phyloP scores from a whole-genome alignment of 768 basidiomycete species.

The Rhodosporidiobolus sp. region DNA sequence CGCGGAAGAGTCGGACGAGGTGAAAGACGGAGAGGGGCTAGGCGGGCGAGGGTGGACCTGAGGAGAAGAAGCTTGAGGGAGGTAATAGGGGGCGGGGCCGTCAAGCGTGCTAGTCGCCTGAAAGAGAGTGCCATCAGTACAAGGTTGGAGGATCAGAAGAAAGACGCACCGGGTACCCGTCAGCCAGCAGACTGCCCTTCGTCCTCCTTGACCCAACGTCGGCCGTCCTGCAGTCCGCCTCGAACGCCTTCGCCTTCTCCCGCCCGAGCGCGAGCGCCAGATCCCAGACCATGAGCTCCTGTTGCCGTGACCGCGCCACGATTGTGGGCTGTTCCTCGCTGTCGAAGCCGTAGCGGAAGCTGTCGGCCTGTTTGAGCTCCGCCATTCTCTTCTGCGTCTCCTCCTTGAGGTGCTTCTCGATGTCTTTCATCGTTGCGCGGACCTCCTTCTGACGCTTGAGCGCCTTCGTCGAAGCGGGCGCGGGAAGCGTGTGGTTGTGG shows the following conservation, averaged over 20 bases:
- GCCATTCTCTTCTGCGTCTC: constrained; percentile 53
- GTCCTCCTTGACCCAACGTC: no score
- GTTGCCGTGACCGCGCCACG: neutral
- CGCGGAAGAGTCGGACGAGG: no score
- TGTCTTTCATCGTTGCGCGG: no score
- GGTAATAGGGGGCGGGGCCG: neutral
- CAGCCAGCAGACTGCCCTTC: neutral
- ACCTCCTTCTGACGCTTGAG: no score
- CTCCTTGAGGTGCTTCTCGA: constrained; percentile 29
- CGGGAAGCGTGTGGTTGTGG: no score
- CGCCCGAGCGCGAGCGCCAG: neutral
- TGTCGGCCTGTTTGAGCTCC: no score
- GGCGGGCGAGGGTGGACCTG: neutral
- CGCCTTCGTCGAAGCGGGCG: no score
- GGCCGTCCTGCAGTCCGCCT: neutral
- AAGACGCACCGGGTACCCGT: neutral
- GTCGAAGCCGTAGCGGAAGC: neutral
- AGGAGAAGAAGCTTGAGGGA: neutral
- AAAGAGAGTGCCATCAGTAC: no score
- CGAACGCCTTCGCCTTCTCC: neutral
- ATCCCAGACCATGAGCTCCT: neutral
- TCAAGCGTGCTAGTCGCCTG: neutral
- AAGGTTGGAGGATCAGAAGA: neutral
- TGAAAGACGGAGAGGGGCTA: no score
- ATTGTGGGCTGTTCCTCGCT: neutral